Percentiles rank a stretch among this genome's conserved stretches.
These are phyloP conservation scores for Apophysomyces ossiformis DNA, from an alignment of 371 early-diverging fungal genomes.

Conservation along the genomic window DNA sequence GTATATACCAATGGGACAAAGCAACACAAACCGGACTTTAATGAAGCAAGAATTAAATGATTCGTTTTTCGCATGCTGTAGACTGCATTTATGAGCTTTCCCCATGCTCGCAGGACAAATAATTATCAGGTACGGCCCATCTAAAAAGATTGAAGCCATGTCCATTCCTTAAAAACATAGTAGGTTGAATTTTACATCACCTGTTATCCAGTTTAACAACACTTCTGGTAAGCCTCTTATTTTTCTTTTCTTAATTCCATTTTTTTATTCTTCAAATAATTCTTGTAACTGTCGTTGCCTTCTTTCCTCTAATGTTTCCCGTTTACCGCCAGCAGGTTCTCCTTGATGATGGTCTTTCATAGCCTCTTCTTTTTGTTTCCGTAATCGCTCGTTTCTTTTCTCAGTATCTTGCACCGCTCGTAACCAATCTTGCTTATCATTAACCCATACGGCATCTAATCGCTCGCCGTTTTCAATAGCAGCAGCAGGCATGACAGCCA, in stretches of 20 bases:
- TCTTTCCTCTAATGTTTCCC: conserved; percentile 11
- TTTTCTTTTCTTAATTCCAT: neutral
- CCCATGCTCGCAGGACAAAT: no score
- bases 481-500: conserved; percentile 44
- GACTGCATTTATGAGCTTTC: no score
- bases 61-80: no score
- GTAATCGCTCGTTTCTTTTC: conserved; percentile 22
- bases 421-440: conserved; percentile 38
- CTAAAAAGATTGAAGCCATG: no score
- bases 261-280: conserved; percentile 26
- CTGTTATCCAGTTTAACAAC: neutral
- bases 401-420: conserved; percentile 23
- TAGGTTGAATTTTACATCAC: no score
- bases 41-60: no score
- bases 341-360: conserved; percentile 24
- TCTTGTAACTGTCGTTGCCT: conserved; percentile 18
- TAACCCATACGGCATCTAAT: conserved; percentile 42
- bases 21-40: no score
- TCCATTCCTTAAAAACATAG: no score
- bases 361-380: conserved; percentile 29
- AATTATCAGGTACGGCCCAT: no score
- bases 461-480: conserved; percentile 42
- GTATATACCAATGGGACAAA: no score
- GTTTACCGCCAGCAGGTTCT: neutral
- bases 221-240: neutral